A percentile compares a stretch with the other conserved stretches of the same genome.
These are phyloP conservation scores for Stemphylium beticola DNA, from an alignment of 2,329 filamentous ascomycete species.

Conservation along the genomic window DNA sequence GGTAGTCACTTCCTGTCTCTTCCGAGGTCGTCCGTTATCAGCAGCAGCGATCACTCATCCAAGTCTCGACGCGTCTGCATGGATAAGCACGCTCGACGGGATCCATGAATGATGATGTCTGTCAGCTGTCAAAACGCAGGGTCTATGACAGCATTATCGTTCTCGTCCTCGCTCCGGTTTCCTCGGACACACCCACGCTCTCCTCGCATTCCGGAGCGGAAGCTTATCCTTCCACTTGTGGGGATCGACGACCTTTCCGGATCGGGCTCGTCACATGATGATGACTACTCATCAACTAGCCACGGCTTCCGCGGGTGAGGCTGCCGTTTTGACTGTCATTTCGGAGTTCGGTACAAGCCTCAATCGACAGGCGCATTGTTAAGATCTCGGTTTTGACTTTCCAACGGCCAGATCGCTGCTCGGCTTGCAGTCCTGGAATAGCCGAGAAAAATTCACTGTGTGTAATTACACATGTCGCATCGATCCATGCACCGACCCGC, in stretches of 20 bases:
- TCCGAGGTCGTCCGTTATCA: too few relatives aligned
- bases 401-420: too few relatives aligned
- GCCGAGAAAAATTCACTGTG: too few relatives aligned
- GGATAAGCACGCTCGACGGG: too few relatives aligned
- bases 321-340: not conserved
- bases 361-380: not conserved
- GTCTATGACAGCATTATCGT: conserved; percentile 2
- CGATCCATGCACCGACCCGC: not conserved
- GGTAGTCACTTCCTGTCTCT: not conserved
- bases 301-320: conserved; percentile 4
- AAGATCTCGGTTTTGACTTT: too few relatives aligned
- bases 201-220: conserved; percentile 1
- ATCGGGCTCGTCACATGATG: not conserved
- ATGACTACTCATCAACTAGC: not conserved
- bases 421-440: too few relatives aligned
- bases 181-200: not conserved
- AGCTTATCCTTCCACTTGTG: conserved; percentile 1
- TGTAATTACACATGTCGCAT: too few relatives aligned
- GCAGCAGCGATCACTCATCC: too few relatives aligned
- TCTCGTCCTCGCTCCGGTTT: not conserved
- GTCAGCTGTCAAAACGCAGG: conserved; percentile 1
- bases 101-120: conserved; percentile 4
- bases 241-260: conserved; percentile 3
- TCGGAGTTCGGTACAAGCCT: not conserved
- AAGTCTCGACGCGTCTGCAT: too few relatives aligned